Conservation (phyloP, 1,284 basidiomycete genomes). For the Ustilago crameri region DNA sequence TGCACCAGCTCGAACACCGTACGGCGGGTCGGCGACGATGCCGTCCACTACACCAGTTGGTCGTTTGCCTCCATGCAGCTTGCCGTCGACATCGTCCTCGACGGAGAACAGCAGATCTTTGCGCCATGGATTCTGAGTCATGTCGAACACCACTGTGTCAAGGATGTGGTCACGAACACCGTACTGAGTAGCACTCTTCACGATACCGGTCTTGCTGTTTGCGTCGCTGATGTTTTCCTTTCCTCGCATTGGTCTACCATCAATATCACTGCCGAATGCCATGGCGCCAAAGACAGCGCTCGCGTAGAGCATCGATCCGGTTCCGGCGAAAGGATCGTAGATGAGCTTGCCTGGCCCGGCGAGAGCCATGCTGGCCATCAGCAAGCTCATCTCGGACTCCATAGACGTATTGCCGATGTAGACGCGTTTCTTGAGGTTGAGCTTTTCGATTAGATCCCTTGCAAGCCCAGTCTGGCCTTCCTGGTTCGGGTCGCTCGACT, state of each 20-base stretch:
- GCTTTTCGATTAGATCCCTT: constrained; percentile 66
- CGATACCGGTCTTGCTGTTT: constrained; percentile 73
- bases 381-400: constrained; percentile 91
- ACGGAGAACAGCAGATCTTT: constrained; percentile 31
- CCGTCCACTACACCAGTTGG: constrained; percentile 82
- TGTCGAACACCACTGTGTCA: constrained; percentile 88
- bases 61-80: constrained; percentile 3
- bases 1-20: constrained; percentile 95
- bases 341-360: constrained; percentile 86
- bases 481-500: constrained; percentile 47
- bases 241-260: constrained; percentile 94
- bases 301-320: constrained; percentile 91
- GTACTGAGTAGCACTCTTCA: constrained; percentile 83
- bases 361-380: constrained; percentile 95
- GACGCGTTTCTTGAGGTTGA: constrained; percentile 84
- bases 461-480: constrained; percentile 51
- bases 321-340: constrained; percentile 97
- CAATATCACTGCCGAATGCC: constrained; percentile 93
- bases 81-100: neutral
- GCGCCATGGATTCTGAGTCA: constrained; percentile 88
- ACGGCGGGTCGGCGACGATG: constrained; percentile 74
- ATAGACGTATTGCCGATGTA: constrained; percentile 96
- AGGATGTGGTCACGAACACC: constrained; percentile 80
- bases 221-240: constrained; percentile 73
- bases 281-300: constrained; percentile 81